Base-by-base conservation (phyloP, 106 monocot genomes). In the Dioscorea dumetorum region DNA sequence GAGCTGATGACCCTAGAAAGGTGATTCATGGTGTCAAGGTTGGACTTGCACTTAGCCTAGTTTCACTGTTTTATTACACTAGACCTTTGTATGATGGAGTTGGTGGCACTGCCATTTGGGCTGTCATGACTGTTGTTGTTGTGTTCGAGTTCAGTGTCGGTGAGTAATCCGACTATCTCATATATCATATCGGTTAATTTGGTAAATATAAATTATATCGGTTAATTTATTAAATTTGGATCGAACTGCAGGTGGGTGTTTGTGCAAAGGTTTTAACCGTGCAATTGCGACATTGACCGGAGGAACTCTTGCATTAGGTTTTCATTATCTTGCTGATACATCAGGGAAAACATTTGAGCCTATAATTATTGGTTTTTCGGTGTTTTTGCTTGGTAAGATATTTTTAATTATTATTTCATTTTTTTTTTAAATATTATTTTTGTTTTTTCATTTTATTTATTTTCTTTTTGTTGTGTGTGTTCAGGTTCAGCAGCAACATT, bases 261-360 rank as follows among this genome's bases (percentile, higher is more conserved):
- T 90, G 73, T 85, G 79, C 82, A 90, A 90, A 76, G 85, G 85
- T 48, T 68, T 90, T 59, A 90, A 83, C 62, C 73, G 85, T 68
- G 65, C 70, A 11, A 61, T 62, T 0, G 90, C 90, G 4, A 90
- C 85, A 12, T 49, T 67, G 21, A 67, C 48, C 7, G 85, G 77
- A 3, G 90, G 77, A 22, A 31, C 69, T n/a, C 72, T 90, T 11
- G 90, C 80, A 54, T 20, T 90, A 18, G 82, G 90, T 19, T 41
- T 86, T 18, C 85, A 90, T 33, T 83, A 74, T 66, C 33, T 83
- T 22, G 90, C 90, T 8, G 62, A 66, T 49, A 72, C 66, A 67
- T 70, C 90, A 14, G 85, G 80, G 50, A 62, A 90, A 8, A 68
- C 53, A 16, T 62, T 66, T 33, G 85, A 86, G 72, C 80, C 78